Evolutionary conservation across 176 grass and related monocot species (phyloP).

Genomic region (Ensete glaucum): DNA sequence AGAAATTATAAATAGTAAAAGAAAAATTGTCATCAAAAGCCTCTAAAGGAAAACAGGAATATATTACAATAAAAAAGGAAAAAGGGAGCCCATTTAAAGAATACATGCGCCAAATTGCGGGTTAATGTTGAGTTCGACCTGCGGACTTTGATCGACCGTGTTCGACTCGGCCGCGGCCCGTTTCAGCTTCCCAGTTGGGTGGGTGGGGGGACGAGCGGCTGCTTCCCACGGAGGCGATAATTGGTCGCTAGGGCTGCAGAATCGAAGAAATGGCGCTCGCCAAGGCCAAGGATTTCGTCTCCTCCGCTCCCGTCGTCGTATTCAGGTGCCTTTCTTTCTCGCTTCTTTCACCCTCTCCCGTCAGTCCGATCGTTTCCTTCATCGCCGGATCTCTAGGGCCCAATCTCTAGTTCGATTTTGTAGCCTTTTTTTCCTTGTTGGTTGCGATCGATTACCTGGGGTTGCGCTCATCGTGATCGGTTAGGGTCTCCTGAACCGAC

Average conservation of each 20-base stretch:
- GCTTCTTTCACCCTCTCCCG: neutral
- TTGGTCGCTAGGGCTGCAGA: neutral
- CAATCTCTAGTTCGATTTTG: neutral
- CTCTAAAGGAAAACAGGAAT: too few relatives aligned
- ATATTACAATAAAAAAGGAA: too few relatives aligned
- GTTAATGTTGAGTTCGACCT: neutral
- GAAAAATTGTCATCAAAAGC: too few relatives aligned
- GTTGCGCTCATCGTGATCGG: neutral
- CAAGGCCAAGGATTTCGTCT: constrained; percentile 40
- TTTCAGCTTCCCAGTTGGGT: neutral
- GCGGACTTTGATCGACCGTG: neutral
- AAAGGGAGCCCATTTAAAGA: too few relatives aligned
- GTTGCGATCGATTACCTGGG: neutral
- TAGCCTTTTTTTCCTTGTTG: neutral
- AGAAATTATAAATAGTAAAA: too few relatives aligned
- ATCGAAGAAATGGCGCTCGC: constrained; percentile 31
- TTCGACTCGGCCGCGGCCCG: neutral
- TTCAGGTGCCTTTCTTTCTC: constrained; percentile 31
- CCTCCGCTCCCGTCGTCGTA: constrained; percentile 33
- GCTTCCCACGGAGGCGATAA: neutral
- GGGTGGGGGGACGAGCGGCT: neutral
- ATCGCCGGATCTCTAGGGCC: neutral
- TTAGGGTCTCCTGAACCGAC: neutral
- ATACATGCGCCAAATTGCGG: too few relatives aligned
- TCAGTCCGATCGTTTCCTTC: neutral